Evolutionary conservation across 108 stramenopile species (phyloP).

Genomic region (Nitzschia sp.): DNA sequence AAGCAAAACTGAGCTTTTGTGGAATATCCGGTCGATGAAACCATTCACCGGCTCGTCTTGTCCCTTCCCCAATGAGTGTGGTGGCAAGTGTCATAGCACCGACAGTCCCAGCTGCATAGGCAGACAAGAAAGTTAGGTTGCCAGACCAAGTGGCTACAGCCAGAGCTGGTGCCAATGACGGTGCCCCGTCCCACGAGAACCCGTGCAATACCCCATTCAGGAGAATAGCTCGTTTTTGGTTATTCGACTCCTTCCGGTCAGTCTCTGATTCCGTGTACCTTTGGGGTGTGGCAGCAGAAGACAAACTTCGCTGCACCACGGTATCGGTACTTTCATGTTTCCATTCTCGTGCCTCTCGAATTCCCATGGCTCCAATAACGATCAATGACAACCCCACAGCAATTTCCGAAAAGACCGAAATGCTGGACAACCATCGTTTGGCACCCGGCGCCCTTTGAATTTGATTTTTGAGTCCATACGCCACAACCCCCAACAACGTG

Average conservation of each 20-base stretch:
- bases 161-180: slow-evolving; percentile 89
- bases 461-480: slow-evolving; percentile 81
- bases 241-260: background rate
- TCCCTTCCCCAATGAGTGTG: slow-evolving; percentile 84
- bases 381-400: slow-evolving; percentile 88
- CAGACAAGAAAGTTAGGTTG: slow-evolving; percentile 81
- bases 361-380: slow-evolving; percentile 90
- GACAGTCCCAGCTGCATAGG: slow-evolving; percentile 95
- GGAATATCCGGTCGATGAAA: slow-evolving; percentile 86
- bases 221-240: slow-evolving; percentile 81
- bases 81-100: slow-evolving; percentile 82
- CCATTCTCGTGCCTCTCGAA: slow-evolving; percentile 83
- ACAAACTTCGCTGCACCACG: slow-evolving; percentile 38
- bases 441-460: slow-evolving; percentile 24
- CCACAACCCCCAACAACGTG: slow-evolving; percentile 76
- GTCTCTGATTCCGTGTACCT: background rate
- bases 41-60: slow-evolving; percentile 70
- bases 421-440: slow-evolving; percentile 26
- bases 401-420: slow-evolving; percentile 69
- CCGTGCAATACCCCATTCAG: slow-evolving; percentile 95
- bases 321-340: slow-evolving; percentile 24
- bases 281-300: slow-evolving; percentile 41
- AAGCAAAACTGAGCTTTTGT: slow-evolving; percentile 73
- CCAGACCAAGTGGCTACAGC: slow-evolving; percentile 88
- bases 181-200: slow-evolving; percentile 96